Conservation (phyloP, 352 stramenopile genomes). For the Phytophthora pluvialis region DNA sequence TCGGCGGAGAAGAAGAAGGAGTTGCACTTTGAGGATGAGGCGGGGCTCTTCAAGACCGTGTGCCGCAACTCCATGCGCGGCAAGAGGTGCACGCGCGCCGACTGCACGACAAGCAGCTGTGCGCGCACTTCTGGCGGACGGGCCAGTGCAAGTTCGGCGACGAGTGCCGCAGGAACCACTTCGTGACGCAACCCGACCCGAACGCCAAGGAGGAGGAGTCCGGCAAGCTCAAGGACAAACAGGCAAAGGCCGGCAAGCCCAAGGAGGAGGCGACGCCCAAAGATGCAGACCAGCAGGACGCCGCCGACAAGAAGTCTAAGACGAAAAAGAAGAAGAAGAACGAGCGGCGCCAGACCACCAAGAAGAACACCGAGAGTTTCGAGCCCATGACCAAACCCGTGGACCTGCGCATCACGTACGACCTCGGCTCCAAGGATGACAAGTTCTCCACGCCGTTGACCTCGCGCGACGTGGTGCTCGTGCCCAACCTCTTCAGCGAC, state of each 20-base stretch:
- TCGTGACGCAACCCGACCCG: conserved; percentile 39
- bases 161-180: conserved; percentile 68
- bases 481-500: conserved; percentile 78
- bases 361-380: conserved; percentile 86
- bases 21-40: conserved; percentile 57
- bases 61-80: conserved; percentile 61
- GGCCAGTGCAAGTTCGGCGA: conserved; percentile 61
- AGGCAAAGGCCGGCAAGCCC: conserved; percentile 9
- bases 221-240: conserved; percentile 4
- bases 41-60: conserved; percentile 64
- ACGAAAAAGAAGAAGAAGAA: conserved; percentile 54
- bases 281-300: conserved; percentile 24
- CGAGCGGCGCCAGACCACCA: conserved; percentile 40
- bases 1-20: conserved; percentile 23
- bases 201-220: conserved; percentile 17
- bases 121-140: conserved; percentile 49
- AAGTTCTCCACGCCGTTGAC: conserved; percentile 67
- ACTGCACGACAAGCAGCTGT: conserved; percentile 67
- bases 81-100: conserved; percentile 36
- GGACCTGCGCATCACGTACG: conserved; percentile 75
- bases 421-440: conserved; percentile 59
- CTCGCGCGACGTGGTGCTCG: conserved; percentile 68
- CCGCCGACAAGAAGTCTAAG: conserved; percentile 41
- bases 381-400: conserved; percentile 72
- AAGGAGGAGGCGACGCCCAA: conserved; percentile 27